Evolutionary conservation across 164 flowering plant genomes (phyloP), one percentile per base, ranked within the genome.

Genomic region (Protea cynaroides): DNA sequence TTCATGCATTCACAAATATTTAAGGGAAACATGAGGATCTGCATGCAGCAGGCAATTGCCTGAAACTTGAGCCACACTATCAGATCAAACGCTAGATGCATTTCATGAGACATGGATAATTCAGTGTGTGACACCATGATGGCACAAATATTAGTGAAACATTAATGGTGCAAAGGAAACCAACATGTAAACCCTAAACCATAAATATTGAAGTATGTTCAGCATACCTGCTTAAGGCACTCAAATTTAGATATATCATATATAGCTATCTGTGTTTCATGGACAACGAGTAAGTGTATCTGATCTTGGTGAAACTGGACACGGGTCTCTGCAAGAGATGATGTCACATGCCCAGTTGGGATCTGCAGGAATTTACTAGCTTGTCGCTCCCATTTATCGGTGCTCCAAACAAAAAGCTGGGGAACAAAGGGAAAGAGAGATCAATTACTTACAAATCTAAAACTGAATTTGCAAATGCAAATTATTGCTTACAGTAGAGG

Each of bases 301-400:
- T 91, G 96, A 72, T 89, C 94, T 53, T 83, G 82, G 72, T 94
- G 96, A 76, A 94, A 94, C 58, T 94, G 96, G 49, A 94, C 96
- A 55, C 87, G 84, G 11, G 99, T 94, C 65, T 91, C 94, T 50
- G 88, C 79, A 67, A 79, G 79, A 49, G 85, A 71, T 51, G 87
- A 62, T 37, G 82, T 61, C 10, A 71, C 67, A 60, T 84, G 78
- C 0, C 96, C 96, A 40, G 60, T 25, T 17, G 96, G 89, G 65
- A 84, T 71, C 74, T 85, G 95, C 80, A 94, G 70, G 49, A 68
- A 70, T 56, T 75, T 86, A 64, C 74, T 80, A 19, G 76, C 71
- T 63, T 81, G 88, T 78, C 78, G 91, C 65, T 89, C 94, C 99
- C 99, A 94, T 70, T 79, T 89, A 80, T 89, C 99, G 12, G 84